Conservation (phyloP, 1,139 yeast species). For the Blastobotrys raffinosifermentans region DNA sequence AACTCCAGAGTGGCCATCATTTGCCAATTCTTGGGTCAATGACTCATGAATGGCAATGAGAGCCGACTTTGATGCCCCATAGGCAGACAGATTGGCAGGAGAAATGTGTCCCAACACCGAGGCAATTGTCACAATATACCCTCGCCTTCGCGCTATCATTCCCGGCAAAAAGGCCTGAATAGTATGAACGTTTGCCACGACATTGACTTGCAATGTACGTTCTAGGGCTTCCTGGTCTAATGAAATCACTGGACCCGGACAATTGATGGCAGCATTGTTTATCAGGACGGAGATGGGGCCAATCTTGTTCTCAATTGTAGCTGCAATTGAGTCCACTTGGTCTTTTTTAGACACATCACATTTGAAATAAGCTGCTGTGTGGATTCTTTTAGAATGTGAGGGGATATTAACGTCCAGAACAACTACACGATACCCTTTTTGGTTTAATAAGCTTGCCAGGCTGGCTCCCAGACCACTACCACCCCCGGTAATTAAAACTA, state of each 20-base stretch:
- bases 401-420: conserved; percentile 58
- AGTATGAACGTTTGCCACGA: conserved; percentile 63
- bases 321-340: conserved; percentile 13
- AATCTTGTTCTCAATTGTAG: conserved; percentile 36
- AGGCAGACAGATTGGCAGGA: conserved; percentile 74
- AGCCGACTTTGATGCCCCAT: conserved; percentile 90
- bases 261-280: conserved; percentile 72
- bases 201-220: conserved; percentile 55
- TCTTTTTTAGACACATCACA: conserved; percentile 60
- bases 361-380: conserved; percentile 46
- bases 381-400: conserved; percentile 28
- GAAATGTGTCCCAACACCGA: conserved; percentile 80
- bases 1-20: conserved; percentile 28
- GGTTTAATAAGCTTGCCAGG: conserved; percentile 43
- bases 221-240: conserved; percentile 55
- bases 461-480: conserved; percentile 67
- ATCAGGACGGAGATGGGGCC: conserved; percentile 64
- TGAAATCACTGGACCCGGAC: conserved; percentile 50
- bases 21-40: conserved; percentile 60
- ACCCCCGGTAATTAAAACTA: conserved; percentile 92
- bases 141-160: conserved; percentile 58
- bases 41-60: conserved; percentile 79
- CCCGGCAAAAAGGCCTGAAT: conserved; percentile 65
- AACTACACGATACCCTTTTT: conserved; percentile 44
- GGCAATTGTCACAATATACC: conserved; percentile 74